Evolutionary conservation across 2,329 filamentous ascomycete genomes (phyloP), one percentile per base, ranked within the genome.

Genomic region (Ophiognomonia clavigignenti-juglandacearum): DNA sequence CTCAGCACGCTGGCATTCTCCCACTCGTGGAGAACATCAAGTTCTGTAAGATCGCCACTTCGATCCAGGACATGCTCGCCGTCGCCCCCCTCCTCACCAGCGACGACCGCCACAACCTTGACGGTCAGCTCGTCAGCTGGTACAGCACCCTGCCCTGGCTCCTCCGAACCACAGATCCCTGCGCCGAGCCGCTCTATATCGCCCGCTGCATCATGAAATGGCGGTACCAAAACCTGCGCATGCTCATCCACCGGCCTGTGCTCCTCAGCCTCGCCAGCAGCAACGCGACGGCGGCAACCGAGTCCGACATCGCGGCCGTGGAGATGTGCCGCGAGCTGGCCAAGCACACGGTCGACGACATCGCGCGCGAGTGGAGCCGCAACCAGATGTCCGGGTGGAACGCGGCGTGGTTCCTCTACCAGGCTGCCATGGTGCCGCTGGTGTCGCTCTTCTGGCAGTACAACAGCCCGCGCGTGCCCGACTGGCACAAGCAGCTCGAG

Each of bases 351-450:
- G 87, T 91, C 53, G 77, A 83, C 48, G 85, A 89, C 50, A 88
- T 91, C 52, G 75, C 81, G 10, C 70, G 73, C 19, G 84, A 86
- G 53, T 88, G 85, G 68, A 78, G 78, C 38, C 77, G 81, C 38
- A 86, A 88, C 59, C 80, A 89, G 59, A 86, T 91, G 68, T 81
- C 80, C 0, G 86, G 86, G 8, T 91, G 86, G 86, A 88, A 88
- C 61, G 86, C 83, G 0, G 85, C 87, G 3, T 90, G 86, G 85
- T 85, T 89, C 64, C 76, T 88, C 50, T 91, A 88, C 66, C 86
- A 91, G 62, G 85, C 86, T 0, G 81, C 80, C 53, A 87, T 91
- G 82, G 82, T 91, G 8, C 86, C 86, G 0, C 74, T 92, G 1
- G 77, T 92, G 10, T 85, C 80, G 19, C 71, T 91, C 11, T 88